phyloP scores from a whole-genome alignment of 768 basidiomycete genomes.

The Boletus eberwhitei region DNA sequence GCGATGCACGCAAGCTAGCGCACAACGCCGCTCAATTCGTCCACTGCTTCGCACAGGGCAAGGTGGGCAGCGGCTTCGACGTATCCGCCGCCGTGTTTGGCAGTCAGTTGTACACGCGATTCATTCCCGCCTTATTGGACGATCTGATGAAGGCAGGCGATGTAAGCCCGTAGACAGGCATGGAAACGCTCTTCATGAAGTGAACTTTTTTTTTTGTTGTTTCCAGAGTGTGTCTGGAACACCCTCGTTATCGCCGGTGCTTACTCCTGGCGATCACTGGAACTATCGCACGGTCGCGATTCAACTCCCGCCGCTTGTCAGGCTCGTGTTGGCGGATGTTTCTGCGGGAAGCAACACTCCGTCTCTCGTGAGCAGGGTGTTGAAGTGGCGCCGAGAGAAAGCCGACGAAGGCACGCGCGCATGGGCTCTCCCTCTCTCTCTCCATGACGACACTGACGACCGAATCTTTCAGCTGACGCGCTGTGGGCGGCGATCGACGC shows the following conservation, averaged over 20 bases:
- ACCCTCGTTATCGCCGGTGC: conserved; percentile 46
- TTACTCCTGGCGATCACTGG: conserved; percentile 62
- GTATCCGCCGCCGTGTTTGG: conserved; percentile 93
- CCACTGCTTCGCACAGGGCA: conserved; percentile 96
- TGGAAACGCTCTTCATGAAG: background rate
- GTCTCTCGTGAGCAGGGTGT: conserved; percentile 85
- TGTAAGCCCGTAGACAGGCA: conserved; percentile 14
- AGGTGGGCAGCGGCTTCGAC: conserved; percentile 97
- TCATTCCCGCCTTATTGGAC: conserved; percentile 53
- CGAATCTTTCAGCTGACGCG: conserved; percentile 44
- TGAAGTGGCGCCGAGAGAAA: conserved; percentile 80
- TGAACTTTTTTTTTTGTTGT: conserved; percentile 1
- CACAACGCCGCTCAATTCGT: conserved; percentile 95
- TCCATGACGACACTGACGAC: background rate
- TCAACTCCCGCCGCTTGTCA: conserved; percentile 76
- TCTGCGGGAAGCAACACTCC: conserved; percentile 97
- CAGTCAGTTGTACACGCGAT: conserved; percentile 89
- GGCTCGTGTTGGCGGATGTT: conserved; percentile 91
- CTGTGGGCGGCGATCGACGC: conserved; percentile 65
- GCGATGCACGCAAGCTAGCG: conserved; percentile 56
- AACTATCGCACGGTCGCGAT: conserved; percentile 67
- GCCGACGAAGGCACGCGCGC: conserved; percentile 45
- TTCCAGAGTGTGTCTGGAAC: conserved; percentile 14
- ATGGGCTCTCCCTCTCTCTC: background rate
- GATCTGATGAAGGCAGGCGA: conserved; percentile 22